A percentile compares a stretch with the other conserved stretches of the same genome.
Conservation (phyloP, 768 basidiomycete species). For the Phlebiopsis flavidoalba region DNA sequence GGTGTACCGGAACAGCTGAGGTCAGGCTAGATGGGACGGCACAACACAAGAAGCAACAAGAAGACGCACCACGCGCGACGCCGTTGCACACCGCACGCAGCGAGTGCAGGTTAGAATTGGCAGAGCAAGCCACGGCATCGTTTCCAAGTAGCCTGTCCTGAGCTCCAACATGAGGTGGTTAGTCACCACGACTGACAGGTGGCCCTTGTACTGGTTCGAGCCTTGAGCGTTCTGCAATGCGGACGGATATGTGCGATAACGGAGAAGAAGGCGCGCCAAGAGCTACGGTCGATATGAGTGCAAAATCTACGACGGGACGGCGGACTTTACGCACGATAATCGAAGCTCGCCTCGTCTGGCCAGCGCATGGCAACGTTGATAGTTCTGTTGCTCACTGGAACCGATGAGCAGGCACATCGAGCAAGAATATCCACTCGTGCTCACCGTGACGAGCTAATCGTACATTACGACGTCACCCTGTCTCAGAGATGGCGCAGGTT, state of each 20-base stretch:
- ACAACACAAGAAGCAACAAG: background rate
- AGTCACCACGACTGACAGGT: conserved; percentile 58
- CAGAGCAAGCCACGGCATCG: conserved; percentile 91
- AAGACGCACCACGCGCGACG: conserved; percentile 36
- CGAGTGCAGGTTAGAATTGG: conserved; percentile 85
- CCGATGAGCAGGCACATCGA: background rate
- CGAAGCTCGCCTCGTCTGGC: conserved; percentile 44
- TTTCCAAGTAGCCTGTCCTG: conserved; percentile 74
- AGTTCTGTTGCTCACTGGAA: conserved; percentile 40
- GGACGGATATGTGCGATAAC: conserved; percentile 52
- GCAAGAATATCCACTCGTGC: conserved; percentile 7
- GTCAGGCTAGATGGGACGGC: background rate
- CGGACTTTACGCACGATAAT: conserved; percentile 46
- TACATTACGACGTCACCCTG: conserved; percentile 39
- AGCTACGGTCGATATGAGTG: conserved; percentile 25
- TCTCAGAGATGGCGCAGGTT: conserved; percentile 44
- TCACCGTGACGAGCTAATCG: conserved; percentile 43
- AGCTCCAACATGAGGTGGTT: conserved; percentile 49
- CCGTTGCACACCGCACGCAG: conserved; percentile 49
- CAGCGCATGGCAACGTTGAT: conserved; percentile 55
- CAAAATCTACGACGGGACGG: background rate
- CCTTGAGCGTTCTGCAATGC: conserved; percentile 72
- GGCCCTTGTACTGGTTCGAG: conserved; percentile 69
- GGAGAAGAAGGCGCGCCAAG: conserved; percentile 31
- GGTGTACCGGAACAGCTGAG: conserved; percentile 19